A percentile compares a stretch with the other conserved stretches of the same genome.
These are phyloP conservation scores for Cercis canadensis DNA, from an alignment of 306 rosid genomes.

Conservation along the genomic window DNA sequence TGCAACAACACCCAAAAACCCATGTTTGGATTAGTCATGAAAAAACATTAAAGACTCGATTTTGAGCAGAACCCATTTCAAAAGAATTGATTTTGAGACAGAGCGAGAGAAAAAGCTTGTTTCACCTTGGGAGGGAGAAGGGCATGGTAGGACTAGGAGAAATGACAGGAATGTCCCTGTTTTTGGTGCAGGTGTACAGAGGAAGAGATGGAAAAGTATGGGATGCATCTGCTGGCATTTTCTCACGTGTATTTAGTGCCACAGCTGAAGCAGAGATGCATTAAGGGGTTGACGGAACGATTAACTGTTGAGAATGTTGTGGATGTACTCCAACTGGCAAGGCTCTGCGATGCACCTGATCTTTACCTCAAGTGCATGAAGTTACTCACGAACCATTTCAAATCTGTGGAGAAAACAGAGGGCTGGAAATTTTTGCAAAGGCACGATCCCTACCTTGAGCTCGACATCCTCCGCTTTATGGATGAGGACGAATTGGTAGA, in stretches of 20 bases:
- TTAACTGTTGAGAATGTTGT: conserved; percentile 76
- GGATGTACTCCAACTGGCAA: conserved; percentile 84
- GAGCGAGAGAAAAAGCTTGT: too few relatives aligned
- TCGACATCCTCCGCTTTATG: conserved; percentile 75
- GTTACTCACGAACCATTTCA: conserved; percentile 59
- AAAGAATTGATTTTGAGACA: too few relatives aligned
- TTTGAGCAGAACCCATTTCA: too few relatives aligned
- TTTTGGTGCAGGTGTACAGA: conserved; percentile 57
- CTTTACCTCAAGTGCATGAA: conserved; percentile 83
- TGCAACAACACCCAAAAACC: too few relatives aligned
- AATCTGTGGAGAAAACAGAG: conserved; percentile 74
- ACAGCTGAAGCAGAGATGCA: conserved; percentile 74
- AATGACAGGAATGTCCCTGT: conserved; percentile 48
- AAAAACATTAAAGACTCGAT: too few relatives aligned
- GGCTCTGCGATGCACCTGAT: conserved; percentile 93
- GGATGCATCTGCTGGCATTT: conserved; percentile 78
- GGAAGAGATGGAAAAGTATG: conserved; percentile 72
- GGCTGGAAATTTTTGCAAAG: conserved; percentile 86
- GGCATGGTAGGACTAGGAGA: background rate
- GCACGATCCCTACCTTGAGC: conserved; percentile 88
- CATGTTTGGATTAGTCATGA: too few relatives aligned
- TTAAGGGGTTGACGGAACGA: conserved; percentile 59
- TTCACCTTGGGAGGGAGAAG: too few relatives aligned
- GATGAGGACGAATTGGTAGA: conserved; percentile 81
- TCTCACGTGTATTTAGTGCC: conserved; percentile 89